A percentile compares a stretch with the other conserved stretches of the same genome.
These are phyloP conservation scores for Boletus reticuloceps DNA, from an alignment of 768 basidiomycete species.

Conservation along the genomic window DNA sequence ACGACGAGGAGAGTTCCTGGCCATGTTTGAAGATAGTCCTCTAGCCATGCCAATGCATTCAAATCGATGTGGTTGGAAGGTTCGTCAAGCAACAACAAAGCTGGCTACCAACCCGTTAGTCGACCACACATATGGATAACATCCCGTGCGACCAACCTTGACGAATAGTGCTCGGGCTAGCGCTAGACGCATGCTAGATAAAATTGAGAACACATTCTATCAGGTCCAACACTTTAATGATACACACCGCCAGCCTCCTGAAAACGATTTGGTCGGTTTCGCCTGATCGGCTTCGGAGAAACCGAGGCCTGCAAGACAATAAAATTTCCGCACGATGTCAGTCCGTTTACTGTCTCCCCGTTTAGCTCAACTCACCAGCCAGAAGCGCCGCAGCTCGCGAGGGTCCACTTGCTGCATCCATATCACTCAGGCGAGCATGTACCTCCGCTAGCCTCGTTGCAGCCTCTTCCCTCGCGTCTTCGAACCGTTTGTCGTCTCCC, in stretches of 20 bases:
- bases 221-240: background rate
- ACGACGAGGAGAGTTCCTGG: conserved; percentile 88
- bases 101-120: conserved; percentile 42
- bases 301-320: conserved; percentile 63
- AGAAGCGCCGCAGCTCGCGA: conserved; percentile 86
- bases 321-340: background rate
- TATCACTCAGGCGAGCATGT: conserved; percentile 88
- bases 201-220: background rate
- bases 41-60: conserved; percentile 96
- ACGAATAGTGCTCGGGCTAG: conserved; percentile 95
- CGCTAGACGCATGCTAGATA: conserved; percentile 85
- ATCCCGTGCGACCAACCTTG: conserved; percentile 49
- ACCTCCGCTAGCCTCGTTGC: conserved; percentile 82
- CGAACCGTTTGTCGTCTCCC: conserved; percentile 75
- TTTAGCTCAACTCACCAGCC: conserved; percentile 53
- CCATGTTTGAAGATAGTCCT: conserved; percentile 98
- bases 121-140: background rate
- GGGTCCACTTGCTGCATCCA: conserved; percentile 98
- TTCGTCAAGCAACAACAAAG: conserved; percentile 83
- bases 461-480: conserved; percentile 84
- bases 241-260: conserved; percentile 88
- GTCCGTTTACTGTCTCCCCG: background rate
- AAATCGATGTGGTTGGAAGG: conserved; percentile 98
- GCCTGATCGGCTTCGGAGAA: conserved; percentile 88
- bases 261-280: conserved; percentile 80